Evolutionary conservation across 805 yeast genomes (phyloP).

Genomic region (Hanseniaspora mollemarum): DNA sequence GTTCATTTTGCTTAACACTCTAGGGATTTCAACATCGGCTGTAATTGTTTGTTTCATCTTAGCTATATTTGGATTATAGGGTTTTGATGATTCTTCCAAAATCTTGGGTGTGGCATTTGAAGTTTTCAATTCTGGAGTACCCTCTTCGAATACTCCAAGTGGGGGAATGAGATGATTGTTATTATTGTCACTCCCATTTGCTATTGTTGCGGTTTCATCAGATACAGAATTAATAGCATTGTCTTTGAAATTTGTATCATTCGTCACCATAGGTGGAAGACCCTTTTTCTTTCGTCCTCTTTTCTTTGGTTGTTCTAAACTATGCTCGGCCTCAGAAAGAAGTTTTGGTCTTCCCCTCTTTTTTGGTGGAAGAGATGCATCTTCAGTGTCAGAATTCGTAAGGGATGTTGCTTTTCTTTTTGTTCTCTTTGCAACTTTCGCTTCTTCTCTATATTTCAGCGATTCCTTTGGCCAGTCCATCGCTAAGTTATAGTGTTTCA

Average conservation of each 20-base stretch:
- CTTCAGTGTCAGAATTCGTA: neutral
- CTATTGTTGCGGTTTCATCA: neutral
- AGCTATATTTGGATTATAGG: conserved; percentile 3
- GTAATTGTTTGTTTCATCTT: neutral
- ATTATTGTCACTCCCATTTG: neutral
- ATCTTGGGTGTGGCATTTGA: neutral
- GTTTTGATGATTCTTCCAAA: neutral
- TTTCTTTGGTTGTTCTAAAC: conserved; percentile 22
- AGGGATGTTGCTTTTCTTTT: neutral
- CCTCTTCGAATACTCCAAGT: neutral
- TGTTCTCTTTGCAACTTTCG: neutral
- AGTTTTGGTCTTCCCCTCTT: conserved; percentile 19
- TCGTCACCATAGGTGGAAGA: neutral
- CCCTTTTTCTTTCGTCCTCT: conserved; percentile 23
- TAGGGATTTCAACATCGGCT: conserved; percentile 6
- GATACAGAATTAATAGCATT: neutral
- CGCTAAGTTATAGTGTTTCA: conserved; percentile 28
- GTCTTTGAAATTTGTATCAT: neutral
- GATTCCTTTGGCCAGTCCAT: conserved; percentile 30
- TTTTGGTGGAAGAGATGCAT: conserved; percentile 2
- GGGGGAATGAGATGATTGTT: neutral
- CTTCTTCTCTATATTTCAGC: conserved; percentile 27
- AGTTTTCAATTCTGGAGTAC: neutral
- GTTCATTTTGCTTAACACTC: neutral
- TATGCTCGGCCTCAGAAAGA: conserved; percentile 18